Conservation (phyloP, 192 early-diverging fungal genomes). For the Phycomyces blakesleeanus region DNA sequence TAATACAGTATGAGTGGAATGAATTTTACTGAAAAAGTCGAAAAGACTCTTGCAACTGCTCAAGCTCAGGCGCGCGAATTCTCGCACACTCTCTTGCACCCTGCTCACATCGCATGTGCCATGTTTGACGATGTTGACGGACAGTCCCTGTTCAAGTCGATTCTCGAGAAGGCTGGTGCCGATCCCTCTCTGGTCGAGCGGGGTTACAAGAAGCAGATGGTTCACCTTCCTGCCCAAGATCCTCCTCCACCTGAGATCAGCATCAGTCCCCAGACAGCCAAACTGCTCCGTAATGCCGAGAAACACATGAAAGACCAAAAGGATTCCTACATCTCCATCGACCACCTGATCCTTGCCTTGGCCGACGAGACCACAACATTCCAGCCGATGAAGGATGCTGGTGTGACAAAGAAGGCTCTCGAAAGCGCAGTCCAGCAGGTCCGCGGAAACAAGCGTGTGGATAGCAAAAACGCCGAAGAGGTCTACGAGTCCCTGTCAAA, state of each 20-base stretch:
- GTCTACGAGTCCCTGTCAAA: constrained; percentile 91
- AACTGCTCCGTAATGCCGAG: constrained; percentile 71
- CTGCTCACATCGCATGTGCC: constrained; percentile 76
- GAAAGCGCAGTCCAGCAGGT: constrained; percentile 72
- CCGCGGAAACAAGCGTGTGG: constrained; percentile 81
- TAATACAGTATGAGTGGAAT: constrained; percentile 47
- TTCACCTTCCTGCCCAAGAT: constrained; percentile 78
- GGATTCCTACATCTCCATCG: constrained; percentile 84
- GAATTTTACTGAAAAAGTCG: constrained; percentile 86
- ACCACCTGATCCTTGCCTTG: constrained; percentile 87
- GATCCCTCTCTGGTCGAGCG: constrained; percentile 75
- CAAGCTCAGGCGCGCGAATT: constrained; percentile 71
- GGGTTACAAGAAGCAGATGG: constrained; percentile 69
- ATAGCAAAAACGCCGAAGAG: constrained; percentile 80
- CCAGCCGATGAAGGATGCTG: constrained; percentile 61
- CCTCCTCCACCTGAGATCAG: constrained; percentile 78
- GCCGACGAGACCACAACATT: constrained; percentile 61
- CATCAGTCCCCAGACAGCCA: constrained; percentile 56
- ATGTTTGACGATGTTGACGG: constrained; percentile 82
- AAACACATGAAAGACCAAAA: constrained; percentile 82
- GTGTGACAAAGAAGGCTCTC: constrained; percentile 66
- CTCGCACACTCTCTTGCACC: constrained; percentile 70
- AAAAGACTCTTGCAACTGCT: constrained; percentile 60
- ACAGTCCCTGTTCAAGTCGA: constrained; percentile 66
- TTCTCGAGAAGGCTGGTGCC: constrained; percentile 81